Evolutionary conservation across 495 filamentous ascomycete species (phyloP).

Genomic region (Lasiosphaeris hirsuta): DNA sequence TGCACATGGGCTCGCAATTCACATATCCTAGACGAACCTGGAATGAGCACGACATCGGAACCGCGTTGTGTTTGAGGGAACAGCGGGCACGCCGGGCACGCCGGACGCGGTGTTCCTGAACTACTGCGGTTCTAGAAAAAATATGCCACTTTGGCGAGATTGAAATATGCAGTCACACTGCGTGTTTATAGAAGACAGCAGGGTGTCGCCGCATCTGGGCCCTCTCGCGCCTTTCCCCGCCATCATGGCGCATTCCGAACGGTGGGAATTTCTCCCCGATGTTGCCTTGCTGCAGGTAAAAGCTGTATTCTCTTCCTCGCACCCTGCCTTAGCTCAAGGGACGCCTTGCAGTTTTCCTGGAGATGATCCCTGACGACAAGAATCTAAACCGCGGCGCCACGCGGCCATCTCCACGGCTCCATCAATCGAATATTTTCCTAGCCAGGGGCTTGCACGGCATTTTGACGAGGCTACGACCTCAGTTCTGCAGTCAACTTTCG

Average conservation of each 20-base stretch:
- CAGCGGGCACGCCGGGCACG: neutral
- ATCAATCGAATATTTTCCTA: conserved; percentile 5
- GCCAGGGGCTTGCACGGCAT: neutral
- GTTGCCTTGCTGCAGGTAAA: neutral
- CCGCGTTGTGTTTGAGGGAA: neutral
- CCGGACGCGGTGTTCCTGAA: conserved; percentile 9
- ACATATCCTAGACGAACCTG: too few relatives aligned
- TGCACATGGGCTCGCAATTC: too few relatives aligned
- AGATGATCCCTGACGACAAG: neutral
- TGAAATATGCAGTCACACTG: neutral
- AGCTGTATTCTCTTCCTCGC: neutral
- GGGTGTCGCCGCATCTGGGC: conserved; percentile 6
- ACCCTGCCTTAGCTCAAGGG: neutral
- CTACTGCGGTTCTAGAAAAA: conserved; percentile 1
- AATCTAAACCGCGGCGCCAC: conserved; percentile 6
- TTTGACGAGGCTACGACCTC: conserved; percentile 9
- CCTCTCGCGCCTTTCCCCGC: conserved; percentile 9
- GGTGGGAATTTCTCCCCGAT: conserved; percentile 1
- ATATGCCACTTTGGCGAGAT: neutral
- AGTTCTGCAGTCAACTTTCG: neutral
- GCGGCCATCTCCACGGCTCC: conserved; percentile 12
- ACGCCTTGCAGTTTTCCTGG: conserved; percentile 3
- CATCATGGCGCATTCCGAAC: conserved; percentile 8
- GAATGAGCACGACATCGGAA: neutral
- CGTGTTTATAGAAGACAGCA: neutral